phyloP scores from a whole-genome alignment of 805 yeast genomes.

The Sugiyamaella floridensis region DNA sequence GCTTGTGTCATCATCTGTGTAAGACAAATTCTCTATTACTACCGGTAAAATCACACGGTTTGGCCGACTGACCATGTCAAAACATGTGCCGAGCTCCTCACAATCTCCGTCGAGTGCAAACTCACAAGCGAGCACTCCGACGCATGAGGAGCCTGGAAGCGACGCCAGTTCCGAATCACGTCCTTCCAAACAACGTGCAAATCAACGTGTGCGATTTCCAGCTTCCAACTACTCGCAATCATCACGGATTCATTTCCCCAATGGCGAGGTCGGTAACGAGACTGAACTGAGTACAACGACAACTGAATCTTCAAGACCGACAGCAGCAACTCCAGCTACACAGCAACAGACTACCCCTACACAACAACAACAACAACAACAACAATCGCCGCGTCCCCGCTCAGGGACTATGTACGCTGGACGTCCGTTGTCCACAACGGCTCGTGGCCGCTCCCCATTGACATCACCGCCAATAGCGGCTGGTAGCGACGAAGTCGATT shows the following conservation, averaged over 20 bases:
- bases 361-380: too few species aligned
- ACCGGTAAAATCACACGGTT: too few species aligned
- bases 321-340: not conserved
- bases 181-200: not conserved
- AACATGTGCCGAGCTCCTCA: too few species aligned
- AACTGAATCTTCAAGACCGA: not conserved
- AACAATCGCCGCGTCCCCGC: not conserved
- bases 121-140: not conserved
- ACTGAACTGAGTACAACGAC: not conserved
- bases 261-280: constrained; percentile 12
- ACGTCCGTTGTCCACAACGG: not conserved
- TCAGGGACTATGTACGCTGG: constrained; percentile 4
- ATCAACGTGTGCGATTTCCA: constrained; percentile 11
- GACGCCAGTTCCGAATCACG: not conserved
- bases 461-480: constrained; percentile 11
- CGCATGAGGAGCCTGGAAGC: not conserved
- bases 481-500: constrained; percentile 8
- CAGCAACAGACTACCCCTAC: not conserved
- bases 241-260: constrained; percentile 19
- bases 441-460: constrained; percentile 8
- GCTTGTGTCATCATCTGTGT: too few species aligned
- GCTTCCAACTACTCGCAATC: constrained; percentile 23
- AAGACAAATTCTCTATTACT: too few species aligned
- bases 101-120: not conserved
- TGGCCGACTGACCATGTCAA: too few species aligned